These are phyloP conservation scores for Pseudogymnoascus sp. DNA, from an alignment of 2,329 filamentous ascomycete genomes.

Conservation along the genomic window DNA sequence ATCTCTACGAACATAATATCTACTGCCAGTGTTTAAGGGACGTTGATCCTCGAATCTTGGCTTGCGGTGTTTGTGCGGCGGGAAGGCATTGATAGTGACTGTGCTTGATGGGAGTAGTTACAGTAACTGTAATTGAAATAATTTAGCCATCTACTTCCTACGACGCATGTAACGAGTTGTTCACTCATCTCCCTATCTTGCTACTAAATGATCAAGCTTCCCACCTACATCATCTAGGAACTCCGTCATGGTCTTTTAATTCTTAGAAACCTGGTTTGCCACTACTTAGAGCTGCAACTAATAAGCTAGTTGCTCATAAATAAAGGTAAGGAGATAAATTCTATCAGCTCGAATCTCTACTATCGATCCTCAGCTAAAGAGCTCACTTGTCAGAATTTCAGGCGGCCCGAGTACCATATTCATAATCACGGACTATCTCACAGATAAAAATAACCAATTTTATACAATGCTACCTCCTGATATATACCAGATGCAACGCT, in stretches of 20 bases:
- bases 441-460: neutral
- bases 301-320: neutral
- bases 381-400: neutral
- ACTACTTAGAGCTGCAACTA: neutral
- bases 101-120: too few species aligned
- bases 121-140: too few species aligned
- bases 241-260: too few species aligned
- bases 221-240: too few species aligned
- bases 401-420: neutral
- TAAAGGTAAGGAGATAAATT: neutral
- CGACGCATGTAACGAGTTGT: too few species aligned
- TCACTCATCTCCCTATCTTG: too few species aligned
- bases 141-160: too few species aligned
- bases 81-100: too few species aligned
- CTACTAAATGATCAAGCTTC: too few species aligned
- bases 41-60: neutral
- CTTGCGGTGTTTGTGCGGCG: too few species aligned
- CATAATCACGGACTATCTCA: neutral
- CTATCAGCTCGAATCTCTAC: neutral
- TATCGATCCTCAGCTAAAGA: neutral
- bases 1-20: too few species aligned
- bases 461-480: neutral
- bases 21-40: neutral
- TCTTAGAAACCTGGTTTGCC: too few species aligned
- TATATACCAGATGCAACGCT: neutral